Evolutionary conservation across 2,329 filamentous ascomycete genomes (phyloP), one percentile per base, ranked within the genome.

Genomic region (Hymenoscyphus occultus): DNA sequence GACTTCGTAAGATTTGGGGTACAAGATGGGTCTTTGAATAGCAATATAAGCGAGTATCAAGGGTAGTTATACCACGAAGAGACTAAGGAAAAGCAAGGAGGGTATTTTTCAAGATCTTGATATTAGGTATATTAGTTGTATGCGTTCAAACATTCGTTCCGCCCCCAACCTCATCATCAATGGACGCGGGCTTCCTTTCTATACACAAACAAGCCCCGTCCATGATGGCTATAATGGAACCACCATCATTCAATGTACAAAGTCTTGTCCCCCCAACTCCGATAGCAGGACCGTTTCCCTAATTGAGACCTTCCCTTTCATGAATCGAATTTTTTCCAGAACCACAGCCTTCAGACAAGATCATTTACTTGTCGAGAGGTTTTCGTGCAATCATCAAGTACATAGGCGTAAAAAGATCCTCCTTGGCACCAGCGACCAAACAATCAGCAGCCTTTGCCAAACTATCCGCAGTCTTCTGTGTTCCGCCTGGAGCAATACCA

Each of bases 381-480:
- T 97, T 97, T 80, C 91, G 88, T 67, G 87, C 94, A 66, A 97
- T 86, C 92, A 97, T 97, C 75, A 98, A 82, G 81, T 97, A 97
- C 94, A 98, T 98, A 64, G 94, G 94, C 1, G 94, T 98, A 80
- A 98, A 98, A n/a, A 98, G 85, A 78, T 96, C 91, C 81, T 93
- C 84, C 77, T 87, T 86, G 42, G 88, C 94, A 78, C 94, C 94
- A 59, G 91, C 92, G 28, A 97, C 93, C 61, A 98, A 82, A 73
- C 87, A 90, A 78, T 97, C 93, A 12, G 86, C 93, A 39, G 92
- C 93, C 65, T 88, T 75, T 5, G 90, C 93, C 74, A 98, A 80
- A 74, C 90, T 93, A 79, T 97, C 90, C 13, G 93, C 94, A 22
- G 93, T 97, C 87, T 97, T 97, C 81, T 93, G 92, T 59, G 94